These are phyloP conservation scores for Dacryopinax primogenitus DNA, from an alignment of 768 basidiomycete genomes.

Conservation along the genomic window DNA sequence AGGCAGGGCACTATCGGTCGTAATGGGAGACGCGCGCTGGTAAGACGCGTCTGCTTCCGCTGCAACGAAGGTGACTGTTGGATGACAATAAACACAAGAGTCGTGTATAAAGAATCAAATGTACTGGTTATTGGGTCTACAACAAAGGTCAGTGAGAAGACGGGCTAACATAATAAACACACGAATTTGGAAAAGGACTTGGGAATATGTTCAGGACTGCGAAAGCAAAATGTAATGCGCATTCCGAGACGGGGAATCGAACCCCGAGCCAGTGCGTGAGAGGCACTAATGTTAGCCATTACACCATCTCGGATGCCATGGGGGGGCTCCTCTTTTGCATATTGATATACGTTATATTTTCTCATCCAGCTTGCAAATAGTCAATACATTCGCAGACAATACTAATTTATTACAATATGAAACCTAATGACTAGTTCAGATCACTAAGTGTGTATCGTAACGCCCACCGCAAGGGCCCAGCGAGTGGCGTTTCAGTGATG, in stretches of 20 bases:
- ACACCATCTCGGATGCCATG: conserved; percentile 16
- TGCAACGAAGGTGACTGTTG: not conserved
- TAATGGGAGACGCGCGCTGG: not conserved
- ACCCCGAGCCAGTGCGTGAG: conserved; percentile 19
- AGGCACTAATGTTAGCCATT: conserved; percentile 19
- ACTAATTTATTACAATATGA: too few relatives aligned
- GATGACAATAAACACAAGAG: not conserved
- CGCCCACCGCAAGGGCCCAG: too few relatives aligned
- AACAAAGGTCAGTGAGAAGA: too few relatives aligned
- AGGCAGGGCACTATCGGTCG: not conserved
- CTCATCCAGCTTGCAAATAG: too few relatives aligned
- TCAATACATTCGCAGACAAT: too few relatives aligned
- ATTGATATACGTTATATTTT: too few relatives aligned
- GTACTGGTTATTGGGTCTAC: too few relatives aligned
- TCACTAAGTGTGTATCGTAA: too few relatives aligned
- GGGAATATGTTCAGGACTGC: not conserved
- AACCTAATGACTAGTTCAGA: too few relatives aligned
- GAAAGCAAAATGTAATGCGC: conserved; percentile 5
- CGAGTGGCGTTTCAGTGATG: too few relatives aligned
- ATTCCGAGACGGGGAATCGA: conserved; percentile 19
- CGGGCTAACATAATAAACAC: too few relatives aligned
- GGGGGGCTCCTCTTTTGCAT: not conserved
- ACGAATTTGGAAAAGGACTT: not conserved
- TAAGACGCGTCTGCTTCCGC: conserved; percentile 5
- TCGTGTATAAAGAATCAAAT: too few relatives aligned